phyloP scores from a whole-genome alignment of 1,284 basidiomycete genomes.

The Cryptococcus floricola region DNA sequence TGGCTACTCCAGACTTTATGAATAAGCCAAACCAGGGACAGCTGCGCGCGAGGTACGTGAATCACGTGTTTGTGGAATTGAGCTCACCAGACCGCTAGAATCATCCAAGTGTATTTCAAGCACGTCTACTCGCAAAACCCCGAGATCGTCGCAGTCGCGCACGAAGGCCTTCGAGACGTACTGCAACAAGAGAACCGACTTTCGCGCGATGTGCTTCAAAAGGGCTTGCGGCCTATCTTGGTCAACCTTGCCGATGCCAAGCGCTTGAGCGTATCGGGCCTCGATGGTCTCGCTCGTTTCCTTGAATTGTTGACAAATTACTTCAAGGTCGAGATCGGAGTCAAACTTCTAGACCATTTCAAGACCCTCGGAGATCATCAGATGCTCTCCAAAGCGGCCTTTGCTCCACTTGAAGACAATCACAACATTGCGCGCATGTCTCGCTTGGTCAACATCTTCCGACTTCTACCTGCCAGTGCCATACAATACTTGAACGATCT shows the following conservation, averaged over 20 bases:
- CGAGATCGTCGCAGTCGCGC: conserved; percentile 93
- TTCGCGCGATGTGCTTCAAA: conserved; percentile 93
- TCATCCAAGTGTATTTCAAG: conserved; percentile 97
- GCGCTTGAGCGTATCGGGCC: conserved; percentile 85
- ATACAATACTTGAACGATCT: conserved; percentile 88
- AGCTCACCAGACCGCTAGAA: conserved; percentile 53
- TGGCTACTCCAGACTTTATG: conserved; percentile 92
- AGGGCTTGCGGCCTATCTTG: conserved; percentile 89
- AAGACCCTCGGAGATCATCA: conserved; percentile 74
- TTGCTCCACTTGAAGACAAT: conserved; percentile 76
- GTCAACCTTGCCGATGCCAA: conserved; percentile 98
- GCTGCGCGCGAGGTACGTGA: conserved; percentile 72
- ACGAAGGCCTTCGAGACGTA: conserved; percentile 87
- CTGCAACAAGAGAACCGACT: conserved; percentile 85
- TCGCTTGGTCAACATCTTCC: conserved; percentile 93
- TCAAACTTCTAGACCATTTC: conserved; percentile 95
- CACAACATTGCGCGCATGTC: conserved; percentile 91
- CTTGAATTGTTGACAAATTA: conserved; percentile 95
- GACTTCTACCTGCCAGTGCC: conserved; percentile 86
- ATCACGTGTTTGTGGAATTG: not conserved
- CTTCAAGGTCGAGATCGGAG: conserved; percentile 99
- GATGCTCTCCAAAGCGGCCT: conserved; percentile 73
- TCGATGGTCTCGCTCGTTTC: conserved; percentile 93
- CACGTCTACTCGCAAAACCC: conserved; percentile 90
- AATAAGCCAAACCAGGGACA: conserved; percentile 63